Base-by-base conservation (phyloP, 2,329 filamentous ascomycete genomes). In the Colletotrichum coccodes region DNA sequence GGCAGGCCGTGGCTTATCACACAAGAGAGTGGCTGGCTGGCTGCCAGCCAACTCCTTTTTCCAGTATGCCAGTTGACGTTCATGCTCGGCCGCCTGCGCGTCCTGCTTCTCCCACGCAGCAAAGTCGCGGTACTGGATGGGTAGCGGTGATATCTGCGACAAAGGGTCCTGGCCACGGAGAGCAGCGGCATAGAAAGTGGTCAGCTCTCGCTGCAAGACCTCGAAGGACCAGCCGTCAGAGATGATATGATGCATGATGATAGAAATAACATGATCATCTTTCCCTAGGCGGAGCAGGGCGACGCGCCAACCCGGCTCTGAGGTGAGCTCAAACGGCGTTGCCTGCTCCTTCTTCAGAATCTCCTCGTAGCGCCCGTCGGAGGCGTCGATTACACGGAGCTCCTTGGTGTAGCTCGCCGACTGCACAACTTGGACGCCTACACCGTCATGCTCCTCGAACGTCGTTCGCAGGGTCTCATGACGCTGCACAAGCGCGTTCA, bases 11-110 rank as follows among this genome's bases (percentile, higher is more conserved):
- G 73, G 66, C 11, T 69, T 62, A 32, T 63, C 54, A 0, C 38
- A 42, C 54, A 58, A 14, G n/a, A 58, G 54, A 3, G 23, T 46
- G 4, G 54, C 54, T 1, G 54, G 54, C 6, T 30, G 40, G 36
- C 36, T 44, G 23, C 80, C 73, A 60, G 87, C 85, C 21, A 63
- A 16, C 40, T 63, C 26, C 6, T 21, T 21, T 18, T 54, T 56
- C 60, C 60, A 63, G 21, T 54, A 63, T 2, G 21, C n/a, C 8
- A 54, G 38, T 6, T 54, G 60, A 3, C 49, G 30, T 18, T 63
- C 36, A 8, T 54, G n/a, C 3, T 56, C 60, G 28, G 40, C 40
- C 21, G 32, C 40, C 7, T 63, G 60, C 1, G 21, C 32, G 16
- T 50, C 30, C 44, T 36, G 23, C 32, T 47, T 38, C 28, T 47